A percentile compares a stretch with the other conserved stretches of the same genome.
Conservation (phyloP, 495 filamentous ascomycete species). For the Bryoglossum gracile region DNA sequence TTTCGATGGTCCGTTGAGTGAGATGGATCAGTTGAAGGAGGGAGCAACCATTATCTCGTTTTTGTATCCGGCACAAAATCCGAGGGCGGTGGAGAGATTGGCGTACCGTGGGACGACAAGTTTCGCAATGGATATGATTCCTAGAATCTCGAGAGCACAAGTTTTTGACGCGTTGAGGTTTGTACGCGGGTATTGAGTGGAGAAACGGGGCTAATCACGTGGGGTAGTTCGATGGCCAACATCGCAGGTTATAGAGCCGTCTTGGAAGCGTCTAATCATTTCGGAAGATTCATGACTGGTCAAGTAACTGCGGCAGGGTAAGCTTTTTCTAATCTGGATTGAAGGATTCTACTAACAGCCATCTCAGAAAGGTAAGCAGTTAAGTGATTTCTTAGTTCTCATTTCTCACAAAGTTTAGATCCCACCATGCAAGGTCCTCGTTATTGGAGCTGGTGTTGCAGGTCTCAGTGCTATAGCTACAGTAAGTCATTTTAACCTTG, state of each 20-base stretch:
- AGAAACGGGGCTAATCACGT: constrained; percentile 7
- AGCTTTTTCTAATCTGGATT: constrained; percentile 14
- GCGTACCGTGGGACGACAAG: constrained; percentile 54
- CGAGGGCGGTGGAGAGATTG: constrained; percentile 56
- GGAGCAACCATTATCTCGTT: constrained; percentile 67
- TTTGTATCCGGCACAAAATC: constrained; percentile 68
- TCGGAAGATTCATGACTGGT: constrained; percentile 74
- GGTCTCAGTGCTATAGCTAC: constrained; percentile 76
- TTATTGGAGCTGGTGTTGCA: constrained; percentile 77
- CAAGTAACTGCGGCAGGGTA: constrained; percentile 73
- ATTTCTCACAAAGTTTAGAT: constrained; percentile 43
- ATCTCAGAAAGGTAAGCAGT: constrained; percentile 22
- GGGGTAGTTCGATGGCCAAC: constrained; percentile 67
- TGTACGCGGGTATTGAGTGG: constrained; percentile 12
- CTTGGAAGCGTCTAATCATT: constrained; percentile 73
- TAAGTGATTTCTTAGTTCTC: background rate
- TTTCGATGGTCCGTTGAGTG: constrained; percentile 36
- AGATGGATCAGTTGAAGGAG: constrained; percentile 52
- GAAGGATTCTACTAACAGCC: constrained; percentile 17
- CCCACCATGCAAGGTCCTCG: constrained; percentile 72
- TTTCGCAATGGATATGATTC: constrained; percentile 83
- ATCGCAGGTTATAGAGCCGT: constrained; percentile 84
- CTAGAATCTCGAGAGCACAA: constrained; percentile 74
- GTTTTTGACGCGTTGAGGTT: constrained; percentile 66
- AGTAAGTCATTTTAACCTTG: constrained; percentile 10